A percentile compares a stretch with the other conserved stretches of the same genome.
phyloP scores from a whole-genome alignment of 2,329 filamentous ascomycete genomes.

The Colletotrichum sp. region DNA sequence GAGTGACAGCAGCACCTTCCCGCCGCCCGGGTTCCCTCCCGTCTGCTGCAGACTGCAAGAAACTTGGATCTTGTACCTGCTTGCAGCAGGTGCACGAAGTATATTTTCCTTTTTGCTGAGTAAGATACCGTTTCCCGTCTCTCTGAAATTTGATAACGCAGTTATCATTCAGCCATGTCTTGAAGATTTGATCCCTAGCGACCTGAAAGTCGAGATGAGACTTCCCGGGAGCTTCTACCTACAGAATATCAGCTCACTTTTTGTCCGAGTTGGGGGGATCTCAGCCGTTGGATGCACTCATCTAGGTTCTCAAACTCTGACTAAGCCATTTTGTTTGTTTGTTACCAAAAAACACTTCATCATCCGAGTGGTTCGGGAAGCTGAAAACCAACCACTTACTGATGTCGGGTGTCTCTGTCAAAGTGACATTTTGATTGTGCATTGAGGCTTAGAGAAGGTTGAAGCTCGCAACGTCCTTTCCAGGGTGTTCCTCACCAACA shows the following conservation, averaged over 20 bases:
- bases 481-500: fast-evolving
- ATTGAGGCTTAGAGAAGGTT: neutral
- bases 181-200: neutral
- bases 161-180: neutral
- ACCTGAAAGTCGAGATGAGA: neutral
- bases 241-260: neutral
- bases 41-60: neutral
- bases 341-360: neutral
- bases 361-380: neutral
- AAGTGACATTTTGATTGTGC: neutral
- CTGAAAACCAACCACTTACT: neutral
- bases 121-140: neutral
- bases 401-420: neutral
- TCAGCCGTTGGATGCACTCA: neutral
- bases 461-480: too few species aligned
- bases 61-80: neutral
- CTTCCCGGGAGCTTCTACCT: neutral
- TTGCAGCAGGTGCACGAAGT: neutral
- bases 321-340: neutral
- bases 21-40: neutral
- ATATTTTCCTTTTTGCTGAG: neutral
- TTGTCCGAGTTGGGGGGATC: neutral
- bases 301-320: neutral
- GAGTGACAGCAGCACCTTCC: neutral
- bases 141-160: neutral